Conservation (phyloP, 2,329 filamentous ascomycete genomes). For the Myrmaecium sp. region DNA sequence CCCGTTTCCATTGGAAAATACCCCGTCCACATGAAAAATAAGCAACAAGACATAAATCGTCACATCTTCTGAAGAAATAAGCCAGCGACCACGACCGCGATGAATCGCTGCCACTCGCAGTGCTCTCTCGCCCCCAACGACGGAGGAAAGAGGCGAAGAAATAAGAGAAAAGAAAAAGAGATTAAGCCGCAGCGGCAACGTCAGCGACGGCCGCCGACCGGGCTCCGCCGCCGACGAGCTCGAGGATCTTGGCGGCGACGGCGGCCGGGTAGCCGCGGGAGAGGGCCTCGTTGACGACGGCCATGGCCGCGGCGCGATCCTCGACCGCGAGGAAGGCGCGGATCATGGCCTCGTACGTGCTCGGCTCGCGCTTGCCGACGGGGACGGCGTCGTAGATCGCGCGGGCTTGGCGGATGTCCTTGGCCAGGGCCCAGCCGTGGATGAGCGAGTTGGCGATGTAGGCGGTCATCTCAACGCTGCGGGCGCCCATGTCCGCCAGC, state of each 20-base stretch:
- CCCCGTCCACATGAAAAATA: too few species aligned
- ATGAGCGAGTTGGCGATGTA: conserved; percentile 98
- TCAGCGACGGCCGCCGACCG: conserved; percentile 5
- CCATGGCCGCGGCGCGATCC: conserved; percentile 58
- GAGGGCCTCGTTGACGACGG: conserved; percentile 77
- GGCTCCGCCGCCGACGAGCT: conserved; percentile 45
- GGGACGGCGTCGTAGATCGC: conserved; percentile 66
- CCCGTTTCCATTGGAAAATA: too few species aligned
- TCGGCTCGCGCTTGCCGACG: conserved; percentile 71
- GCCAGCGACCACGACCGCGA: too few species aligned
- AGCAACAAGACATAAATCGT: too few species aligned
- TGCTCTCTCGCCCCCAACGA: too few species aligned
- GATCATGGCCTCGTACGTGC: conserved; percentile 98
- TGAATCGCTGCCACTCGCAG: too few species aligned
- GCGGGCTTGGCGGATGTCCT: conserved; percentile 62
- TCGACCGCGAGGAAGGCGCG: conserved; percentile 76
- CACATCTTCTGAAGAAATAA: too few species aligned
- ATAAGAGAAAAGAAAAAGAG: neutral
- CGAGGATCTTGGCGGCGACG: conserved; percentile 83
- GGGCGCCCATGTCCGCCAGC: conserved; percentile 56
- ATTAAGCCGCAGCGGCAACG: conserved; percentile 1
- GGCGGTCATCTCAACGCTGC: conserved; percentile 69
- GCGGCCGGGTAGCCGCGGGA: conserved; percentile 78
- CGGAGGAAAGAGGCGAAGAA: neutral
- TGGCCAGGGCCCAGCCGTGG: conserved; percentile 82